These are phyloP conservation scores for Nadsonia starkeyi-henricii DNA, from an alignment of 1,139 yeast species.

Conservation along the genomic window DNA sequence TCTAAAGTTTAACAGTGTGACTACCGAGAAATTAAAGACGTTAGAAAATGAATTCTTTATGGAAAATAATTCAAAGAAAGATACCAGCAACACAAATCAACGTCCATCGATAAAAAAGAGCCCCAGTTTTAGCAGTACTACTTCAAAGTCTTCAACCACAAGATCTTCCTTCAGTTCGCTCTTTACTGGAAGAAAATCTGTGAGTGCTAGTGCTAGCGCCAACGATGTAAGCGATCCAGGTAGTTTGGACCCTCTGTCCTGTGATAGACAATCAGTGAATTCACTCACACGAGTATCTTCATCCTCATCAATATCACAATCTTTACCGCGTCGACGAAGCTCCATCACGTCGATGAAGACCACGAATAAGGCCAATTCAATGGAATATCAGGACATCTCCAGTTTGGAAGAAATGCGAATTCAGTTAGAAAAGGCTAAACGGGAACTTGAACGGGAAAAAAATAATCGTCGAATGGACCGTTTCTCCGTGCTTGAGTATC, in stretches of 20 bases:
- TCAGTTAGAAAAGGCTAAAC: background rate
- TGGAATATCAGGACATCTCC: too few species aligned
- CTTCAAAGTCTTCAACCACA: too few species aligned
- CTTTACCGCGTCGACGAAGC: too few species aligned
- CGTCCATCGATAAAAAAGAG: background rate
- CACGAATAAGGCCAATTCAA: too few species aligned
- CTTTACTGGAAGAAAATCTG: too few species aligned
- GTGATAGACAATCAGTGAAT: too few species aligned
- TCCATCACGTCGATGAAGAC: too few species aligned
- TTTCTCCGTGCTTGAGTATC: background rate
- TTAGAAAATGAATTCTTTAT: background rate
- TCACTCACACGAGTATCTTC: background rate
- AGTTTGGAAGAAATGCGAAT: background rate
- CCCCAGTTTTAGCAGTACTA: background rate
- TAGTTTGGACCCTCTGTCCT: too few species aligned
- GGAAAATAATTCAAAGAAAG: background rate
- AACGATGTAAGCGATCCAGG: too few species aligned
- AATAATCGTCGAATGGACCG: background rate
- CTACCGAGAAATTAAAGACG: background rate
- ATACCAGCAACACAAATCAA: background rate
- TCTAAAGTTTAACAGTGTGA: constrained; percentile 15
- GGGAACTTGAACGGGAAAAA: background rate
- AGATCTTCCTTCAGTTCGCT: too few species aligned
- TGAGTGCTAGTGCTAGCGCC: too few species aligned
- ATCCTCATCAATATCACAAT: background rate